Evolutionary conservation across 495 filamentous ascomycete species (phyloP), one percentile per base, ranked within the genome.

Genomic region (Tuber brumale): DNA sequence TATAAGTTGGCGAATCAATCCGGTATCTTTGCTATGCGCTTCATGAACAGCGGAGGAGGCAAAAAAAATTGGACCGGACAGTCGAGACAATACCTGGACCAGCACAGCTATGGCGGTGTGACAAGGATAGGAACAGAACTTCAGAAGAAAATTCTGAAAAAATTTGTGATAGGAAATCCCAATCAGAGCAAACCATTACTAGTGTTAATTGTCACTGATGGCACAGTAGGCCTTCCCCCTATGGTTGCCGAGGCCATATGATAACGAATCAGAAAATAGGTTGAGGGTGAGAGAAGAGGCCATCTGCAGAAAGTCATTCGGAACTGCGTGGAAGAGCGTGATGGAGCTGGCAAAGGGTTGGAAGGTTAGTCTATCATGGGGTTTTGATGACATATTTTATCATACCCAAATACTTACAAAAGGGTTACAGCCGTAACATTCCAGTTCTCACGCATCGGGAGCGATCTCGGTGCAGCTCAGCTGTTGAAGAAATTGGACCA

Each of bases 361-460:
- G 45, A 46, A 18, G 45, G 45, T 46, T 46, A 46, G 45, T 46
- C 16, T 4, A 1, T 19, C 18, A 7, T n/a, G 23, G 44, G 4
- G 27, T 39, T 18, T 12, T 71, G 23, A 39, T 5, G 43, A 42
- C 21, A 37, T 1, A 16, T 46, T 9, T 81, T 84, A 5, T n/a
- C n/a, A n/a, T 39, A 39, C 85, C 85, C 23, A 21, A 57, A n/a
- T 51, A n/a, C 48, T 57, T 9, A 57, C 48, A 57, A 57, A n/a
- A 0, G 23, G 48, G 1, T n/a, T 7, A 88, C 88, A 73, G 88
- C 88, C 3, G 82, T 91, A 61, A 84, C 87, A 0, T 92, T 91
- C 86, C 89, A 91, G 76, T 92, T 92, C 83, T 89, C 90, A 23
- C 89, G 91, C 81, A 90, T 92, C 66, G 90, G 90, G 74, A 90